Evolutionary conservation across 2,329 filamentous ascomycete genomes (phyloP).

Genomic region (Claviceps fusiformis): DNA sequence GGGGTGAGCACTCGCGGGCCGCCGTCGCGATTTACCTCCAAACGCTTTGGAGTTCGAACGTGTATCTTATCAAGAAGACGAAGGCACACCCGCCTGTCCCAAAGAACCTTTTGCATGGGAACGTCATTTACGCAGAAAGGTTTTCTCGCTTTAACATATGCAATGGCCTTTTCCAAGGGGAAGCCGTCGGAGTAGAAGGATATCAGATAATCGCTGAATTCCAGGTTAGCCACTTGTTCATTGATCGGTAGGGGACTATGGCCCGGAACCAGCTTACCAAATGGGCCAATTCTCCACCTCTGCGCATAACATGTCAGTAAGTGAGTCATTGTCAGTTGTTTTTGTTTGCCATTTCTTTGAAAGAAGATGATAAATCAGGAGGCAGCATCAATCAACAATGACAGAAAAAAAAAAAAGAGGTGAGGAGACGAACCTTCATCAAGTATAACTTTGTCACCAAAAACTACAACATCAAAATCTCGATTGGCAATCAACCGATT

Average conservation of each 20-base stretch:
- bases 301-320: constrained; percentile 14
- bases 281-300: constrained; percentile 93
- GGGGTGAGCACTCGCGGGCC: constrained; percentile 67
- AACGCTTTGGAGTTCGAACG: constrained; percentile 73
- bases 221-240: constrained; percentile 7
- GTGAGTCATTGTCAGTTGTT: not conserved
- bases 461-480: constrained; percentile 94
- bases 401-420: not conserved
- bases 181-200: constrained; percentile 98
- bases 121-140: constrained; percentile 97
- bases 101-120: constrained; percentile 92
- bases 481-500: constrained; percentile 80
- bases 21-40: constrained; percentile 89
- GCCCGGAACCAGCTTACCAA: constrained; percentile 37
- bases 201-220: constrained; percentile 68
- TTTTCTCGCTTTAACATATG: constrained; percentile 83
- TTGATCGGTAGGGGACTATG: not conserved
- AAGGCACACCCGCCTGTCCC: constrained; percentile 86
- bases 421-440: constrained; percentile 53
- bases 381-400: not conserved
- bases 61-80: constrained; percentile 77
- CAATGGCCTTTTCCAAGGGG: constrained; percentile 90
- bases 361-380: not conserved
- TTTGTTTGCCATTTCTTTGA: not conserved
- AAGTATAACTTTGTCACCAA: constrained; percentile 96